Conservation (phyloP, 1,284 basidiomycete species). For the Pyrrhoderma noxium region DNA sequence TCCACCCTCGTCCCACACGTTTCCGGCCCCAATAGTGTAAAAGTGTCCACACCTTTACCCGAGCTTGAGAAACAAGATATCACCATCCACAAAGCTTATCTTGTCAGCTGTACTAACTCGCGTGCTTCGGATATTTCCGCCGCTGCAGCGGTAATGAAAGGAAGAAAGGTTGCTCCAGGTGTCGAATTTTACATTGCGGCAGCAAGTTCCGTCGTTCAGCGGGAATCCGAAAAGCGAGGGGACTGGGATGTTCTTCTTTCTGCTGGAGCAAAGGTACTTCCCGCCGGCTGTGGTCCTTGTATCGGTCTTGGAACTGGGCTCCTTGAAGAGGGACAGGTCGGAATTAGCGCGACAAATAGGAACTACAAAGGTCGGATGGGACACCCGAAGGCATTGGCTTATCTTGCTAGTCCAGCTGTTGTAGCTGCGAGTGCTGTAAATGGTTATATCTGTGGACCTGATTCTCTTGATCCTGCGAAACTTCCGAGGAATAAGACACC, state of each 20-base stretch:
- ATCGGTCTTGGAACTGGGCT: conserved; percentile 93
- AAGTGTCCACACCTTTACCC: conserved; percentile 87
- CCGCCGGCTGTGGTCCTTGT: conserved; percentile 96
- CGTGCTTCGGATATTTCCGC: conserved; percentile 92
- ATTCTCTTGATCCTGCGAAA: conserved; percentile 49
- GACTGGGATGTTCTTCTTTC: conserved; percentile 85
- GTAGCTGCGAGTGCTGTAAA: conserved; percentile 93
- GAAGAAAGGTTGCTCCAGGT: conserved; percentile 78
- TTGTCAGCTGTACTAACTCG: conserved; percentile 98
- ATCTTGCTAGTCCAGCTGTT: conserved; percentile 93
- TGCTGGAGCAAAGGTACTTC: conserved; percentile 87
- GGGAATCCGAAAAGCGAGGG: conserved; percentile 78
- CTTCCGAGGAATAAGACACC: conserved; percentile 45
- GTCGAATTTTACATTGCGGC: conserved; percentile 99
- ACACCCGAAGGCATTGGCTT: conserved; percentile 89
- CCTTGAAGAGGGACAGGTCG: conserved; percentile 89
- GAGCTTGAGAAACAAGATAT: conserved; percentile 70
- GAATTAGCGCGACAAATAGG: conserved; percentile 96
- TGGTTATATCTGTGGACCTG: conserved; percentile 87
- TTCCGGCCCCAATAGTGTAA: conserved; percentile 97
- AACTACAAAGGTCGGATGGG: conserved; percentile 99
- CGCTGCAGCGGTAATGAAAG: conserved; percentile 83
- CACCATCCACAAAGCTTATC: conserved; percentile 94
- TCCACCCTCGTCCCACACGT: conserved; percentile 93
- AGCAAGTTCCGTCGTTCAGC: conserved; percentile 86